Evolutionary conservation across 345 rosid species (phyloP), one percentile per base, ranked within the genome.

Genomic region (Pseudoturritis turrita): DNA sequence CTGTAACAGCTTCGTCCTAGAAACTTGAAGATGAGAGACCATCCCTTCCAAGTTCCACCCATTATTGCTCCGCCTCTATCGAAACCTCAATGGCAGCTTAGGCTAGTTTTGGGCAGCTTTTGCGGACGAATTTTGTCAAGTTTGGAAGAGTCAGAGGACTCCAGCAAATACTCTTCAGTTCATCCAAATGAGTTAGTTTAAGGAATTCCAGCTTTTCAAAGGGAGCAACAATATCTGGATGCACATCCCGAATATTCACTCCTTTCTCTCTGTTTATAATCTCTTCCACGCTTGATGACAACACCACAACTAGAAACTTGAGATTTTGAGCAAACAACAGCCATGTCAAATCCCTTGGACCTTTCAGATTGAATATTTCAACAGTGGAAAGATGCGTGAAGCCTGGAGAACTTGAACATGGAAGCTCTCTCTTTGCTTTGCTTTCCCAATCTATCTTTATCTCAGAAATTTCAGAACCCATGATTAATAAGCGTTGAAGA

Each of bases 271-370:
- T 25, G 4, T 52, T n/a, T 51, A 66, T 15, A 7, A 66, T 10
- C 21, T 55, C 64, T 54, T 55, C 22, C 8, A 68, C 8, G 15
- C 39, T 31, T 10, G 2, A 0, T 10, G 22, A 41, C 2, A 0
- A 0, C 2, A 1, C 0, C 37, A 52, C 47, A 37, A 0, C 0
- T 11, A 67, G 39, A 23, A 0, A 13, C 47, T 3, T 51, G 33
- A 67, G 62, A 39, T 40, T 23, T 23, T 18, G 49, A 51, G 71
- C 50, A 5, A 19, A 51, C 5, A 35, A 4, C 11, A 65, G 9
- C 70, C 59, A 65, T 7, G 59, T 49, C 57, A 67, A 51, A 15
- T 66, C 71, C 49, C 1, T 66, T 22, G 19, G 33, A 35, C 49
- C 43, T 50, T 14, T 10, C 18, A 36, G 22, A 0, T 3, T 1